Evolutionary conservation across 805 yeast species (phyloP), one percentile per base, ranked within the genome.

Genomic region (Metschnikowia proteae): DNA sequence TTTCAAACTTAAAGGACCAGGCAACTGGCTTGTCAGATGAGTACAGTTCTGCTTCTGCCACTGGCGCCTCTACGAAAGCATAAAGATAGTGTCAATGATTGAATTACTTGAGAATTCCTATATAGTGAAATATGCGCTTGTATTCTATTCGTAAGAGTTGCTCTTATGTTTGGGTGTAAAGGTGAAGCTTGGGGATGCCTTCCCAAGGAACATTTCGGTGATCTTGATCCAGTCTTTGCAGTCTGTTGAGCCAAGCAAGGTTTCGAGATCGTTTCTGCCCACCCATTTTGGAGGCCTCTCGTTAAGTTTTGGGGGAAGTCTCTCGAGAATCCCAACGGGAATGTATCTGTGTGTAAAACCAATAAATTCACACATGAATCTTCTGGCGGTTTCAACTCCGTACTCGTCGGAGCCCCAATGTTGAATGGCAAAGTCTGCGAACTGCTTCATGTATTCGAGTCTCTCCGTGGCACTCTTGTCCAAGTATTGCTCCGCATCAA

Each of bases 341-440:
- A 92, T 81, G 65, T 94, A 94, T 58, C 99, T 75, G 64, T 94
- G 96, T 58, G 96, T 88, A 67, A 94, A 94, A 42, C 96, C 86
- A 63, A 94, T 74, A 66, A 89, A 94, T 68, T 94, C 99, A 70
- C 97, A 92, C 76, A 92, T 72, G 67, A 81, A 94, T 60, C 98
- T 76, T 67, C 99, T 83, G 10, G 96, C 84, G 55, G 81, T 81
- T 50, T 88, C 85, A 48, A 94, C 79, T 36, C 99, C 99, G 65
- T 84, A 92, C 59, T 88, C 96, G 63, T 94, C 99, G 0, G 96
- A 78, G 4, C 99, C 99, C 98, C 99, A 94, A 67, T 94, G 98
- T 58, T 89, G 89, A 56, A 94, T 75, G 0, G 99, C 97, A 64
- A 73, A 87, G 47, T 83, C 70, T 3, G 96, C 82, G 63, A 83